Conservation (phyloP, 306 rosid species). For the Parietaria judaica region DNA sequence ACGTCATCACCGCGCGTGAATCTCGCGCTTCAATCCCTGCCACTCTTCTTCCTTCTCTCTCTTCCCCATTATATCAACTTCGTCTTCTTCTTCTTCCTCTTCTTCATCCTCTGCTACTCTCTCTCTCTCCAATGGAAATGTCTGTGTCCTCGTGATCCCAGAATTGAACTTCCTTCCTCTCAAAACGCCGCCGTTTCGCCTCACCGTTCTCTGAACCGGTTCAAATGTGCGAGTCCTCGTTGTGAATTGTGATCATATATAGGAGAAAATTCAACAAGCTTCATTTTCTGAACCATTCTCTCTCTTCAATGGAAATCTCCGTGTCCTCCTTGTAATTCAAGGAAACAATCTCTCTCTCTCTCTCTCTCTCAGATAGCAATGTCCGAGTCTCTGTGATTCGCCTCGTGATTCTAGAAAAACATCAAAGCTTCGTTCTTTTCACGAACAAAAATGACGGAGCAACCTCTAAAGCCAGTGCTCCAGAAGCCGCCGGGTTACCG, state of each 20-base stretch:
- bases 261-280: too few relatives aligned
- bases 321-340: too few relatives aligned
- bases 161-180: too few relatives aligned
- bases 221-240: too few relatives aligned
- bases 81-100: too few relatives aligned
- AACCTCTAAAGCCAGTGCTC: constrained; percentile 33
- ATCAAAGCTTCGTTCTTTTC: too few relatives aligned
- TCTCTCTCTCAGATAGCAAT: constrained; percentile 5
- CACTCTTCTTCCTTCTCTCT: not conserved
- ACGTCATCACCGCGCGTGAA: constrained; percentile 22
- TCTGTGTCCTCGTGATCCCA: not conserved
- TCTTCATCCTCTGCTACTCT: not conserved
- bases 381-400: too few relatives aligned
- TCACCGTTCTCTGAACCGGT: too few relatives aligned
- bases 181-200: too few relatives aligned
- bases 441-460: constrained; percentile 26
- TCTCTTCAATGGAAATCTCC: constrained; percentile 8
- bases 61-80: not conserved
- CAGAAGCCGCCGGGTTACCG: constrained; percentile 72
- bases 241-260: too few relatives aligned
- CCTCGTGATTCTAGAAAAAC: constrained; percentile 6
- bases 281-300: too few relatives aligned
- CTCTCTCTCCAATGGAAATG: not conserved
- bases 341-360: not conserved
- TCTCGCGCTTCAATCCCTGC: constrained; percentile 17